Percentiles rank a stretch among this genome's conserved stretches.
These are phyloP conservation scores for Podila verticillata DNA, from an alignment of 192 early-diverging fungal genomes.

Conservation along the genomic window DNA sequence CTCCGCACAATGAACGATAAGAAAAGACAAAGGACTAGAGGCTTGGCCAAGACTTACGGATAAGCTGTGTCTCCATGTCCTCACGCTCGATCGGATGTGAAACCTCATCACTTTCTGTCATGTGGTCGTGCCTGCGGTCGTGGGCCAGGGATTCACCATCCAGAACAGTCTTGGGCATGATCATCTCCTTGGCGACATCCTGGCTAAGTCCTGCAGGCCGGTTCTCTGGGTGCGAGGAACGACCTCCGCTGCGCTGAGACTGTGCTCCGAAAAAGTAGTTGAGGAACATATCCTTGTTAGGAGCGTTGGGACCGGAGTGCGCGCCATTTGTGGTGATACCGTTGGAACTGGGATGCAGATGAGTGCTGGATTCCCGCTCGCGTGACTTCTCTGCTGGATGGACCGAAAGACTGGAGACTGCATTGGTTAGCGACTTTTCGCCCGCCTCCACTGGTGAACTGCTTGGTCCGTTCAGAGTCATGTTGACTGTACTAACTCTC, in stretches of 20 bases:
- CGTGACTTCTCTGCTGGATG: slow-evolving; percentile 58
- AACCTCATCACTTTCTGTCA: slow-evolving; percentile 16
- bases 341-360: slow-evolving; percentile 14
- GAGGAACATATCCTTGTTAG: slow-evolving; percentile 56
- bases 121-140: slow-evolving; percentile 25
- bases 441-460: slow-evolving; percentile 13
- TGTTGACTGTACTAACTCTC: slow-evolving; percentile 31
- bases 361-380: slow-evolving; percentile 40
- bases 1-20: not conserved
- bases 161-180: slow-evolving; percentile 50
- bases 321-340: slow-evolving; percentile 42
- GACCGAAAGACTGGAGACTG: slow-evolving; percentile 37
- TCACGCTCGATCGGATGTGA: slow-evolving; percentile 61
- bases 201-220: slow-evolving; percentile 10
- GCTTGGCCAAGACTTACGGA: slow-evolving; percentile 64
- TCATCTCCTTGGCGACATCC: slow-evolving; percentile 48
- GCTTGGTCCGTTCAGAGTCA: slow-evolving; percentile 17
- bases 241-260: slow-evolving; percentile 24
- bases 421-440: slow-evolving; percentile 20
- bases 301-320: slow-evolving; percentile 23
- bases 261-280: slow-evolving; percentile 63
- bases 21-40: not conserved
- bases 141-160: slow-evolving; percentile 31
- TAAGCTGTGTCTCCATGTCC: slow-evolving; percentile 81
- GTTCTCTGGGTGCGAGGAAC: slow-evolving; percentile 26